Percentiles rank a stretch among this genome's conserved stretches.
These are phyloP conservation scores for Trifolium repens DNA, from an alignment of 306 rosid genomes.

Conservation along the genomic window DNA sequence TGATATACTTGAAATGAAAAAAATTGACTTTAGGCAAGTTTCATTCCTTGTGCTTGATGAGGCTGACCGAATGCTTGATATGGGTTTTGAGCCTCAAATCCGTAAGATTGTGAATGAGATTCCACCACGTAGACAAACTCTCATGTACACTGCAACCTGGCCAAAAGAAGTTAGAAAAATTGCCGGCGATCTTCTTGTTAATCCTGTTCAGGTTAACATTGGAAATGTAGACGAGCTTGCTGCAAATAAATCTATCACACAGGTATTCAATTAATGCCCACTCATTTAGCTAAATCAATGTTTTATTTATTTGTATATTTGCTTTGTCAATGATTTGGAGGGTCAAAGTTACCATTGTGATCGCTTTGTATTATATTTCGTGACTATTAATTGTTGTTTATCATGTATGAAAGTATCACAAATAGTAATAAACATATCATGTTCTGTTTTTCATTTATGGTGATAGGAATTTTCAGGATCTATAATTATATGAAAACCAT, in stretches of 20 bases:
- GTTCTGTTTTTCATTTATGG: constrained; percentile 17
- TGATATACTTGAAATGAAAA: constrained; percentile 95
- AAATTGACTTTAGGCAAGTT: constrained; percentile 82
- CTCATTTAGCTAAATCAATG: background rate
- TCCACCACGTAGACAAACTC: constrained; percentile 95
- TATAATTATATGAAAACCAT: too few relatives aligned
- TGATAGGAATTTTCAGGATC: background rate
- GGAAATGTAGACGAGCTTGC: constrained; percentile 95
- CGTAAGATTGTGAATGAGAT: constrained; percentile 96
- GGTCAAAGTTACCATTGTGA: constrained; percentile 13
- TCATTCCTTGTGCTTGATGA: constrained; percentile 99
- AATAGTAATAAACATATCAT: background rate
- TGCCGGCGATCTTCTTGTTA: constrained; percentile 91
- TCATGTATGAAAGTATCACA: background rate
- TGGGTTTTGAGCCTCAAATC: constrained; percentile 99
- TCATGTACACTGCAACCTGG: constrained; percentile 99
- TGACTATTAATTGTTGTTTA: constrained; percentile 5
- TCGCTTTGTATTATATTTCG: constrained; percentile 15
- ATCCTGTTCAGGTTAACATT: constrained; percentile 97
- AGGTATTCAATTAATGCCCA: constrained; percentile 54
- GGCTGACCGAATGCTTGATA: constrained; percentile 99
- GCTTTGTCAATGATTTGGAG: constrained; percentile 27
- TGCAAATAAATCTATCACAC: constrained; percentile 96
- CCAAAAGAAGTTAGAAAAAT: constrained; percentile 99
- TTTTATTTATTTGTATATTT: constrained; percentile 5